Evolutionary conservation across 2,329 filamentous ascomycete genomes (phyloP).

Genomic region (Pseudofabraea citricarpa): DNA sequence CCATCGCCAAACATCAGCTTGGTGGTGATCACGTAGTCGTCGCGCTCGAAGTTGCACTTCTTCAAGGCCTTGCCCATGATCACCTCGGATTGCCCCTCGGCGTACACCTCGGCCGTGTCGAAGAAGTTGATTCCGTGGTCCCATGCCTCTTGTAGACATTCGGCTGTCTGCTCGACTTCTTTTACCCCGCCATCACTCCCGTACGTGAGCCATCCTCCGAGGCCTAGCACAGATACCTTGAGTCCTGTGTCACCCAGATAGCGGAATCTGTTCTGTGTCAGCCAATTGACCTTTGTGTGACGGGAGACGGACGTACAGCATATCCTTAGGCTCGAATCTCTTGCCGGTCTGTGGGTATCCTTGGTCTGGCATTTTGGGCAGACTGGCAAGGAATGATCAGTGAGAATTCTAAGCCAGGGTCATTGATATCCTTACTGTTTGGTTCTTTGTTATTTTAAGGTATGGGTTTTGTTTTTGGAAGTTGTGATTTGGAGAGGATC

Average conservation of each 20-base stretch:
- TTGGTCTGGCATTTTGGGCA: slow-evolving; percentile 15
- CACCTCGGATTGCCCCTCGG: slow-evolving; percentile 42
- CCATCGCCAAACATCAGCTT: slow-evolving; percentile 49
- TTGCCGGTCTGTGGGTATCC: slow-evolving; percentile 15
- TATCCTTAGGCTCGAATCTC: slow-evolving; percentile 32
- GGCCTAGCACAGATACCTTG: slow-evolving; percentile 65
- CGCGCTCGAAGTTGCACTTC: slow-evolving; percentile 56
- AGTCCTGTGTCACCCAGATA: slow-evolving; percentile 65
- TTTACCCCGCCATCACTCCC: slow-evolving; percentile 35
- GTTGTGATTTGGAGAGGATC: too few species aligned
- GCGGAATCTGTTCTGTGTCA: too few species aligned
- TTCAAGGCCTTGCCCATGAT: slow-evolving; percentile 55
- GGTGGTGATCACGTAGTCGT: slow-evolving; percentile 57
- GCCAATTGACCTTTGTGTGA: too few species aligned
- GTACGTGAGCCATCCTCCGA: slow-evolving; percentile 69
- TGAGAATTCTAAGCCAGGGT: too few species aligned
- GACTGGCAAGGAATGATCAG: too few species aligned
- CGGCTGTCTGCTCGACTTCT: slow-evolving; percentile 31
- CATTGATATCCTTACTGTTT: too few species aligned
- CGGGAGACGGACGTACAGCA: too few species aligned
- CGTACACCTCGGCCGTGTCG: slow-evolving; percentile 48
- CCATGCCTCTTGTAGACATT: slow-evolving; percentile 47
- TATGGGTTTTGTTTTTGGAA: too few species aligned
- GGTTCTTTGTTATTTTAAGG: too few species aligned
- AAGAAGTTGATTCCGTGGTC: slow-evolving; percentile 50